Evolutionary conservation across 495 filamentous ascomycete genomes (phyloP).

Genomic region (Aspergillus olivimuriae): DNA sequence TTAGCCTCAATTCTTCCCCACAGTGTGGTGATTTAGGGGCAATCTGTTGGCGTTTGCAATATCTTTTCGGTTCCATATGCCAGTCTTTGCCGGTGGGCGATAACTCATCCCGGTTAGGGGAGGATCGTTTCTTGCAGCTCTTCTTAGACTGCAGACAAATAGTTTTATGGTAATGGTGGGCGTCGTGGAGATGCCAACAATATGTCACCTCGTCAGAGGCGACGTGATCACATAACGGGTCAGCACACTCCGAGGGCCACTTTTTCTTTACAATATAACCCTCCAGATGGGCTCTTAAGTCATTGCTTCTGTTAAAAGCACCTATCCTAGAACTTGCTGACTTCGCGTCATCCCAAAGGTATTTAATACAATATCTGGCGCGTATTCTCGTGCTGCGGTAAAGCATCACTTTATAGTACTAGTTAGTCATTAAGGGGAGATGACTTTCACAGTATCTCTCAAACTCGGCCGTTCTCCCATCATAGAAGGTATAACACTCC

Average conservation of each 20-base stretch:
- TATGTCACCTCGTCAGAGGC: background rate
- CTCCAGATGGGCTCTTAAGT: conserved; percentile 1
- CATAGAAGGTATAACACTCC: too few relatives aligned
- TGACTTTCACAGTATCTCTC: too few relatives aligned
- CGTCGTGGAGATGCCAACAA: conserved; percentile 3
- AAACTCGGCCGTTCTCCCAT: too few relatives aligned
- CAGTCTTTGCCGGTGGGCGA: too few relatives aligned
- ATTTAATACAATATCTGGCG: conserved; percentile 6
- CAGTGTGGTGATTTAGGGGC: too few relatives aligned
- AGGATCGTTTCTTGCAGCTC: too few relatives aligned
- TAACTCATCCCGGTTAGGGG: too few relatives aligned
- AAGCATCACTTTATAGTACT: conserved; percentile 4
- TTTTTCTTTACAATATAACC: conserved; percentile 1
- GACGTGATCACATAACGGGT: conserved; percentile 1
- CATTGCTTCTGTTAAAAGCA: conserved; percentile 2
- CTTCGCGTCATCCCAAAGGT: conserved; percentile 1
- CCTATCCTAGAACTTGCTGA: background rate
- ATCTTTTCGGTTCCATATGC: too few relatives aligned
- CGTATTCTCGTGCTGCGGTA: conserved; percentile 5
- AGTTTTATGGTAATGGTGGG: conserved; percentile 5
- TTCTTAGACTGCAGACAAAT: too few relatives aligned
- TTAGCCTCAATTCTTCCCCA: too few relatives aligned
- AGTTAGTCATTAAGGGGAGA: too few relatives aligned
- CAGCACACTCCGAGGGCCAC: conserved; percentile 3
- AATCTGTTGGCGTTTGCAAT: too few relatives aligned